Evolutionary conservation across 2,329 filamentous ascomycete genomes (phyloP), one percentile per base, ranked within the genome.

Genomic region (Xylaria sp.): DNA sequence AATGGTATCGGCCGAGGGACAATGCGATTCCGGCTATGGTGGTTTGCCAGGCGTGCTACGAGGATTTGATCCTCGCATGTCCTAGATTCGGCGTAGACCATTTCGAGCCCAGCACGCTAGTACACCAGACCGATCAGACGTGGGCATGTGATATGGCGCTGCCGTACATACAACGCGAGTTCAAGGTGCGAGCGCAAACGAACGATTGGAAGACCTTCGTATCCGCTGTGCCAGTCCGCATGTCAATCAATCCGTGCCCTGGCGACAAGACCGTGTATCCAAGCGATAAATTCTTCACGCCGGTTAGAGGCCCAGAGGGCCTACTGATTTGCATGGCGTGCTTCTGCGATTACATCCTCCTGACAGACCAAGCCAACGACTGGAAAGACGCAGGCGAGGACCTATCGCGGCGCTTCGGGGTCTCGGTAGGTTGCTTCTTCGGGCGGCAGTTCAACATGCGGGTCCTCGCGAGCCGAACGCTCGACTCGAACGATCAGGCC

Each of bases 1-100:
- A 60, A 37, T 65, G 63, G 63, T 63, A 65, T 33, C 19, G 51
- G 28, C n/a, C 60, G 25, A 60, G 23, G 42, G 46, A 65, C 28
- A 51, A 50, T n/a, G 59, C 28, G 23, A 59, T 64, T 12, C 58
- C 62, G 1, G 45, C 38, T 12, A 53, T 65, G 56, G 60, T 53
- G 14, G 46, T 63, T 14, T 63, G 63, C 28, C 59, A 60, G 28
- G 60, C 63, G 14, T 63, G 60, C 31, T 60, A 63, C 15, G 55
- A 63, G 28, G 60, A 63, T 35, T 17, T 50, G 3, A 40, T 65
- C 33, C 60, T 65, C 37, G 14, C 52, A 3, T 19, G 63, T 33
- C 55, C 46, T 15, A 12, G 14, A 19, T 65, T 65, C 25, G 63
- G 51, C 3, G 33, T 35, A n/a, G 45, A 49, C 2, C 45, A 63